Percentiles rank a stretch among this genome's conserved stretches.
Evolutionary conservation across 2,329 filamentous ascomycete genomes (phyloP).

Genomic region (Diplodia sapinea): DNA sequence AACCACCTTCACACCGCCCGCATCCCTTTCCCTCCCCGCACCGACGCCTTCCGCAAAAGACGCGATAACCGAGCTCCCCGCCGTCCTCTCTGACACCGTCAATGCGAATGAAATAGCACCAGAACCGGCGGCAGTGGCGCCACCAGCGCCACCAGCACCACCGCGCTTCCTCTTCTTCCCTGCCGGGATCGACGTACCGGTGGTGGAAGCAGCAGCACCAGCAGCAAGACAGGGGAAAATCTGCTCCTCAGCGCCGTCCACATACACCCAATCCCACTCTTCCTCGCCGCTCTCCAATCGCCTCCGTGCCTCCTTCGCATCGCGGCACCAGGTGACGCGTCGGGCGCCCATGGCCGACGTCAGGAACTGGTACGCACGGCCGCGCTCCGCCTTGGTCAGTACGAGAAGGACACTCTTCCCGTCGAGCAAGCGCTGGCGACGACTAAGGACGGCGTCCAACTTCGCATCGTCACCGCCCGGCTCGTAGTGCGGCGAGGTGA

Average conservation of each 20-base stretch:
- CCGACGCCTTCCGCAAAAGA: conserved; percentile 17
- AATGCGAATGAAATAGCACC: not conserved
- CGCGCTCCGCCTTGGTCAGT: conserved; percentile 64
- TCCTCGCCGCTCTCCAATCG: conserved; percentile 56
- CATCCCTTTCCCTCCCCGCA: conserved; percentile 50
- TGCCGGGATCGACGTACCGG: conserved; percentile 4
- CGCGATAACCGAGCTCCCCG: conserved; percentile 25
- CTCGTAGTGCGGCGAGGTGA: conserved; percentile 61
- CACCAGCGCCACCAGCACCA: conserved; percentile 29
- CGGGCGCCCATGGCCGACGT: conserved; percentile 77
- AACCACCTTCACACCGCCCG: conserved; percentile 36
- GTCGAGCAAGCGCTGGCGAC: conserved; percentile 66
- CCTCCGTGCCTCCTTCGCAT: conserved; percentile 68
- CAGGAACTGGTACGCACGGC: conserved; percentile 73
- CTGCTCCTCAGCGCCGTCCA: conserved; percentile 67
- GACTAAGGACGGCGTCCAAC: conserved; percentile 40
- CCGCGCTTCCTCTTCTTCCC: conserved; percentile 53
- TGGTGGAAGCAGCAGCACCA: conserved; percentile 32
- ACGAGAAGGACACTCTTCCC: conserved; percentile 74
- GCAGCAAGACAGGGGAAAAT: conserved; percentile 58
- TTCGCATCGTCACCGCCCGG: conserved; percentile 56
- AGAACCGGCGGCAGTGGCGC: not conserved
- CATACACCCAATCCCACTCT: conserved; percentile 80
- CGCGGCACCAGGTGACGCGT: conserved; percentile 67
- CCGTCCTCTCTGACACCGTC: conserved; percentile 53